A percentile compares a stretch with the other conserved stretches of the same genome.
These are phyloP conservation scores for Craterostigma plantagineum DNA, from an alignment of 257 asterid species.

Conservation along the genomic window DNA sequence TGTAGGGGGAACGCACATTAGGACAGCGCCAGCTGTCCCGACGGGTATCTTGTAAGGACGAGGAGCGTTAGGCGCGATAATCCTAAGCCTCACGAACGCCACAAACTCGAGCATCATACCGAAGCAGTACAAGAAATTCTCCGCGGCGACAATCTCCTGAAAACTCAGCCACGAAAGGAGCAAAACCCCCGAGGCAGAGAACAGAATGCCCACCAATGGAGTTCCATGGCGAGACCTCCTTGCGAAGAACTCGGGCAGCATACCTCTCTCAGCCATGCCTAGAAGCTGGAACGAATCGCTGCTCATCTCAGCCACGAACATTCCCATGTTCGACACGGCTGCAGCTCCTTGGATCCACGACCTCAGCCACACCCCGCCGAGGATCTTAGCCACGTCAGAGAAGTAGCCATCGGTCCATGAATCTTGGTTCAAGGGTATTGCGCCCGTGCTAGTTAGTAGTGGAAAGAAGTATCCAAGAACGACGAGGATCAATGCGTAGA, in stretches of 20 bases:
- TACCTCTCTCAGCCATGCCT: slow-evolving; percentile 72
- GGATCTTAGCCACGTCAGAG: slow-evolving; percentile 29
- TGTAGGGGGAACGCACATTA: slow-evolving; percentile 41
- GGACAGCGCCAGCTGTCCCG: slow-evolving; percentile 33
- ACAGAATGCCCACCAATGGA: slow-evolving; percentile 40
- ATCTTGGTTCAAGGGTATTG: slow-evolving; percentile 28
- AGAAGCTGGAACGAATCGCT: slow-evolving; percentile 59
- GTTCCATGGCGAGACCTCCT: slow-evolving; percentile 49
- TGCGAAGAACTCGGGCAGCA: slow-evolving; percentile 43
- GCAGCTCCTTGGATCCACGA: slow-evolving; percentile 66
- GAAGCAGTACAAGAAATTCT: slow-evolving; percentile 47
- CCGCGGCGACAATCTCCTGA: slow-evolving; percentile 57
- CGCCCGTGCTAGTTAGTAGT: slow-evolving; percentile 35
- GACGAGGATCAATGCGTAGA: slow-evolving; percentile 39
- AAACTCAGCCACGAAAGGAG: slow-evolving; percentile 55
- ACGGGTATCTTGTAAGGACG: slow-evolving; percentile 55
- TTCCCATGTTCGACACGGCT: slow-evolving; percentile 57
- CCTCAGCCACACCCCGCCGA: slow-evolving; percentile 55
- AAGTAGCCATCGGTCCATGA: slow-evolving; percentile 52
- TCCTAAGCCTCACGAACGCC: slow-evolving; percentile 36
- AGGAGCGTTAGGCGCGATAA: slow-evolving; percentile 23
- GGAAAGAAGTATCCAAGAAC: slow-evolving; percentile 46
- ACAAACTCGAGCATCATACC: slow-evolving; percentile 49
- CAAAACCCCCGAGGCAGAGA: slow-evolving; percentile 50
- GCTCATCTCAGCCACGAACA: slow-evolving; percentile 67